Percentiles rank a stretch among this genome's conserved stretches.
Evolutionary conservation across 2,329 filamentous ascomycete genomes (phyloP).

Genomic region (Herpotrichia juniperi): DNA sequence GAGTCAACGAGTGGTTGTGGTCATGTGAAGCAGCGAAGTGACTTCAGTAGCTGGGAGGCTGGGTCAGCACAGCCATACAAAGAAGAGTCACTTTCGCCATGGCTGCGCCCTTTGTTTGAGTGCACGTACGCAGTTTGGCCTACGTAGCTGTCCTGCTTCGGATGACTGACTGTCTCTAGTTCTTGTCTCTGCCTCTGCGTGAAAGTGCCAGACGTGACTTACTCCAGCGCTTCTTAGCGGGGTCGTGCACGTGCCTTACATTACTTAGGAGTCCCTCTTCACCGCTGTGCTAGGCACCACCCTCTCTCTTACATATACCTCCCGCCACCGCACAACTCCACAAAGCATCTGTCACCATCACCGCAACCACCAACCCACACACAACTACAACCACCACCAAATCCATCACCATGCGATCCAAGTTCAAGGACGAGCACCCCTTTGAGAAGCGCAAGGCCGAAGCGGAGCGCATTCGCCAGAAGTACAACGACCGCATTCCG

Average conservation of each 20-base stretch:
- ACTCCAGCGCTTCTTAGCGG: no score
- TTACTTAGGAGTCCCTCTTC: slow-evolving; percentile 35
- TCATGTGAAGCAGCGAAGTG: slow-evolving; percentile 38
- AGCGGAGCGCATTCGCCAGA: slow-evolving; percentile 98
- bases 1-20: slow-evolving; percentile 18
- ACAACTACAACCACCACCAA: slow-evolving; percentile 13
- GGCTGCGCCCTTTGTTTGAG: no score
- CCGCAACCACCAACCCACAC: slow-evolving; percentile 12
- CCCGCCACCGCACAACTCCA: slow-evolving; percentile 25
- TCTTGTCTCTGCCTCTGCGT: no score
- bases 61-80: slow-evolving; percentile 35
- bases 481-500: slow-evolving; percentile 97
- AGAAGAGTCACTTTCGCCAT: slow-evolving; percentile 37
- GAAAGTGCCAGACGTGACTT: no score
- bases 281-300: slow-evolving; percentile 34
- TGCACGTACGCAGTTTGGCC: slow-evolving; percentile 8
- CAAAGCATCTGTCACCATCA: slow-evolving; percentile 13
- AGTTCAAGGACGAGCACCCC: slow-evolving; percentile 99
- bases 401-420: slow-evolving; percentile 78
- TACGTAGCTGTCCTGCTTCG: neutral
- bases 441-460: slow-evolving; percentile 99
- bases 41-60: slow-evolving; percentile 27
- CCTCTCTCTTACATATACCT: slow-evolving; percentile 31
- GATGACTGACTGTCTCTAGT: slow-evolving; percentile 2
- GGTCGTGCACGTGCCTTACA: slow-evolving; percentile 29